Evolutionary conservation across 306 rosid species (phyloP), one percentile per base, ranked within the genome.

Genomic region (Corylus heterophylla): DNA sequence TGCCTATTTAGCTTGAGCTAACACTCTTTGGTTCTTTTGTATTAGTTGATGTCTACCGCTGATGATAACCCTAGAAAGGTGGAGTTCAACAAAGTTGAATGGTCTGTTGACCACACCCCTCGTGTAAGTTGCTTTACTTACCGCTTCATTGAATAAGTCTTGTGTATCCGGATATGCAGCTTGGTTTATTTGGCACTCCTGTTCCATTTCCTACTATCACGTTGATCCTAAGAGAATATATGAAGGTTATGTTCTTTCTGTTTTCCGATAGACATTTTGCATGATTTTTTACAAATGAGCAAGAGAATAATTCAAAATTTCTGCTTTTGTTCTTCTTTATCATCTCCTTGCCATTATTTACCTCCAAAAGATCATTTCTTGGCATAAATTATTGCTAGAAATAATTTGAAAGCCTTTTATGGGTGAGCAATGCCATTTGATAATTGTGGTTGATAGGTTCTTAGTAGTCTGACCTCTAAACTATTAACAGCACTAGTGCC

Each of bases 71-170:
- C 84, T 73, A 75, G 86, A 66, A 89, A 83, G 91, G 89, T 87
- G 86, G 98, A 95, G 86, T 92, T 92, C 84, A 95, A 95, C 84
- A 79, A 85, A 78, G 89, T 89, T 82, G 97, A 90, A 54, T 95
- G 97, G 98, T 87, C 93, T 59, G 86, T 95, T 75, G 84, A 76
- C 75, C 91, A 87, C 79, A 66, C 84, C 47, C 98, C 98, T 78
- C 88, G 84, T 55, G 98, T 92, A 87, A 87, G 92, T 81, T 85
- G 62, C 79, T 70, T 42, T 51, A 63, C 35, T 79, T 84, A 79
- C 73, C 49, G 5, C 67, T 20, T 84, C 31, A 69, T 69, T 56
- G 44, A 54, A 51, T 45, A 64, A 69, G 3, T 13, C 27, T 77
- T 78, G n/a, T 27, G 71, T 9, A 11, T 49, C 14, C 22, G 14